Conservation (phyloP, 495 filamentous ascomycete genomes). For the Hypoxylon trugodes region DNA sequence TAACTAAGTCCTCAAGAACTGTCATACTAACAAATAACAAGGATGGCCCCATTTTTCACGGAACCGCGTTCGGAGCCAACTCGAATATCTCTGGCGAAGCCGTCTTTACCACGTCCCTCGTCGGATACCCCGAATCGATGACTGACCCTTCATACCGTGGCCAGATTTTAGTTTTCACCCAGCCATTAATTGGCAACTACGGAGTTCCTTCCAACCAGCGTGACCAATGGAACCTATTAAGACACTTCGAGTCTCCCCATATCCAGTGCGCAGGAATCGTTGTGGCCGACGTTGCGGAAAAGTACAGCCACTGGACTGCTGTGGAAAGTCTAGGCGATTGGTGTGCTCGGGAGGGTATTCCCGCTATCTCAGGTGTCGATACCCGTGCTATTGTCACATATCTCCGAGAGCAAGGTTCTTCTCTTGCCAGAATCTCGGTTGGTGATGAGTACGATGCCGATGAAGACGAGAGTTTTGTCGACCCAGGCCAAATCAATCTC, state of each 20-base stretch:
- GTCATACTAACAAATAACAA: slow-evolving; percentile 33
- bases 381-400: slow-evolving; percentile 95
- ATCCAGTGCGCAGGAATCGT: slow-evolving; percentile 96
- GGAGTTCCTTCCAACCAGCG: slow-evolving; percentile 83
- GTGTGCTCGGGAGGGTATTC: slow-evolving; percentile 95
- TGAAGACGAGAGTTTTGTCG: slow-evolving; percentile 94
- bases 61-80: slow-evolving; percentile 91
- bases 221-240: slow-evolving; percentile 79
- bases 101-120: slow-evolving; percentile 92
- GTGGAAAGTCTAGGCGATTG: slow-evolving; percentile 92
- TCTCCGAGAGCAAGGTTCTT: slow-evolving; percentile 94
- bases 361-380: slow-evolving; percentile 95
- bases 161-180: slow-evolving; percentile 97
- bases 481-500: slow-evolving; percentile 95
- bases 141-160: slow-evolving; percentile 99
- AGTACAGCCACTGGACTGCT: slow-evolving; percentile 98
- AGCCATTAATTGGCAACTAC: slow-evolving; percentile 99
- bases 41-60: slow-evolving; percentile 92
- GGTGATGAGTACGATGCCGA: slow-evolving; percentile 99
- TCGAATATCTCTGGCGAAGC: slow-evolving; percentile 93
- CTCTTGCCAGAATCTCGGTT: slow-evolving; percentile 91
- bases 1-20: neutral
- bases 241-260: slow-evolving; percentile 95
- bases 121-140: slow-evolving; percentile 97
- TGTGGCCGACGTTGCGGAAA: slow-evolving; percentile 89